Base-by-base conservation (phyloP, 2,329 filamentous ascomycete species). In the Apiospora koreana region DNA sequence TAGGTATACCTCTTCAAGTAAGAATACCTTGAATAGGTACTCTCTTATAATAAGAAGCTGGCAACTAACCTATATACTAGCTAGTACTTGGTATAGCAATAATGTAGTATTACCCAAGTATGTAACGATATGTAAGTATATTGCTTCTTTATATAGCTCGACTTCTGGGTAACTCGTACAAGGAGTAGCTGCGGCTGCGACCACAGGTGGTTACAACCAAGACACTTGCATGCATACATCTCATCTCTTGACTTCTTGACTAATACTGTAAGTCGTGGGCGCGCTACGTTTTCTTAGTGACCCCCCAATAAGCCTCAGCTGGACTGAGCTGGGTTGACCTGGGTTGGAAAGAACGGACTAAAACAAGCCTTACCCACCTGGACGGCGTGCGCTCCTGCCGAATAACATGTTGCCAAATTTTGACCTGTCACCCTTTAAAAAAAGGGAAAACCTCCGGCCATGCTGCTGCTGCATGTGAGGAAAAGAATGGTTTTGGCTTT, bases 401-500 rank as follows among this genome's bases (percentile, higher is more conserved):
- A 62, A 62, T 62, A 62, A 21, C 31, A 58, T 35, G 28, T 28
- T 58, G 50, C 50, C 28, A 35, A 58, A 35, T 35, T 35, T 58
- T 58, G 50, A 58, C 50, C 50, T 58, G 50, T 58, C 50, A 58
- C 28, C 50, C 50, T 58, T 58, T n/a, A n/a, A n/a, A n/a, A n/a
- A n/a, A n/a, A n/a, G n/a, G n/a, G 2, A 35, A 54, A 54, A 21
- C 50, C 28, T 58, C 50, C 50, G 50, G 28, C 28, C 23, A 28
- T 50, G n/a, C n/a, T n/a, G n/a, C n/a, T 58, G 50, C 50, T 31
- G 48, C 48, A 54, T 54, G 48, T 25, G 25, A 31, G 48, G 46
- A 58, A 31, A 54, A 54, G 28, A 35, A 58, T 43, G 41, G 41
- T 43, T 16, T 43, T 12, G 41, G 41, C 12, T 18, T 62, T 62